Evolutionary conservation across 495 filamentous ascomycete species (phyloP), one percentile per base, ranked within the genome.

Genomic region (Astrocystis sublimbata): DNA sequence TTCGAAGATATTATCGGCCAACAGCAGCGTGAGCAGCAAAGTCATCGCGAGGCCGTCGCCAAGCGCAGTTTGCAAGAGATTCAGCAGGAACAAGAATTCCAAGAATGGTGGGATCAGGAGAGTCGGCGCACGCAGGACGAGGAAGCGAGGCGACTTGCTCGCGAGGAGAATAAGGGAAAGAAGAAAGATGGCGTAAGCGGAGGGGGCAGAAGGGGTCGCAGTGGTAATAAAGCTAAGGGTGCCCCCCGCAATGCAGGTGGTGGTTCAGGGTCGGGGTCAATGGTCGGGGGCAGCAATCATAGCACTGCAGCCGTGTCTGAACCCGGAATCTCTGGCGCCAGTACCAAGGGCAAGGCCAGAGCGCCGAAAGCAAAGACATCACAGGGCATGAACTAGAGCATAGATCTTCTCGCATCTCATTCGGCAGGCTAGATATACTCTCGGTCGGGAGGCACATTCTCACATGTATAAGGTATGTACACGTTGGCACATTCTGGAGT

Each of bases 31-130:
- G 93, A 96, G 63, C 94, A 97, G 67, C 85, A 92, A 61, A 81
- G 85, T 52, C 84, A 94, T 62, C 86, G 84, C 41, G 92, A 96
- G 74, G 91, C 91, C n/a, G 85, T 81, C 0, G 89, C 90, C 2
- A 96, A 96, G 72, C 83, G 93, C 42, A 92, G 88, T 61, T 73
- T 98, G 41, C 84, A 93, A 68, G 94, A 98, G 41, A 98, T 98
- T 64, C 96, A 98, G 70, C 85, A 89, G 52, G 94, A 98, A 72
- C 94, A 98, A 72, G 91, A 92, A 35, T 98, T 98, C 74, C 90
- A 96, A 72, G 88, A 93, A 70, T 98, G 96, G 94, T 98, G 94
- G 94, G 93, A 98, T 64, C 85, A 88, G 58, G 94, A 98, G 71
- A 92, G 89, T 71, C 83, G 84, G 65, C 83, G 89, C 49, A 77